phyloP scores from a whole-genome alignment of 2,329 filamentous ascomycete species.

The Myriosclerotinia curreyana region DNA sequence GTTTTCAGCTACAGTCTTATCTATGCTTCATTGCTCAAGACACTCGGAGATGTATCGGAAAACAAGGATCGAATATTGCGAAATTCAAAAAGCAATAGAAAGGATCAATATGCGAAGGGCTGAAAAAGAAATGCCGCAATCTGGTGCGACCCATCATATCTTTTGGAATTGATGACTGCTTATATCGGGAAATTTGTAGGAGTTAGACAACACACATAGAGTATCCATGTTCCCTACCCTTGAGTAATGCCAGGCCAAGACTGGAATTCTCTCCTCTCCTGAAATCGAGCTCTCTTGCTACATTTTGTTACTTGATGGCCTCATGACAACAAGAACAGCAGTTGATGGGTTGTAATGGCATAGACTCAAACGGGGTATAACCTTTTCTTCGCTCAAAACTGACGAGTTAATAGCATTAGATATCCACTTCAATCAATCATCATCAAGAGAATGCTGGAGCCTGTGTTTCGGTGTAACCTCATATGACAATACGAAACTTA shows the following conservation, averaged over 20 bases:
- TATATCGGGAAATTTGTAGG: neutral
- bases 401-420: neutral
- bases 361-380: neutral
- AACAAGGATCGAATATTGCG: neutral
- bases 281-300: neutral
- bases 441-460: neutral
- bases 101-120: neutral
- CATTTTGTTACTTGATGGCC: neutral
- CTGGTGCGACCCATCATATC: neutral
- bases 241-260: neutral
- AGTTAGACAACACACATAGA: neutral
- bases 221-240: neutral
- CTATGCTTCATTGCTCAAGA: neutral
- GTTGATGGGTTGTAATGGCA: neutral
- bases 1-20: neutral
- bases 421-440: neutral
- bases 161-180: too few relatives aligned
- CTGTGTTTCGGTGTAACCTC: neutral
- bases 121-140: neutral
- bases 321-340: neutral
- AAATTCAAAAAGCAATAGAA: neutral
- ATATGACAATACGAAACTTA: neutral
- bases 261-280: neutral
- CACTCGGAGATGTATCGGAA: too few relatives aligned
- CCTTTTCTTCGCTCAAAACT: neutral